phyloP scores from a whole-genome alignment of 192 early-diverging fungal species.

The Backusella australiensis region DNA sequence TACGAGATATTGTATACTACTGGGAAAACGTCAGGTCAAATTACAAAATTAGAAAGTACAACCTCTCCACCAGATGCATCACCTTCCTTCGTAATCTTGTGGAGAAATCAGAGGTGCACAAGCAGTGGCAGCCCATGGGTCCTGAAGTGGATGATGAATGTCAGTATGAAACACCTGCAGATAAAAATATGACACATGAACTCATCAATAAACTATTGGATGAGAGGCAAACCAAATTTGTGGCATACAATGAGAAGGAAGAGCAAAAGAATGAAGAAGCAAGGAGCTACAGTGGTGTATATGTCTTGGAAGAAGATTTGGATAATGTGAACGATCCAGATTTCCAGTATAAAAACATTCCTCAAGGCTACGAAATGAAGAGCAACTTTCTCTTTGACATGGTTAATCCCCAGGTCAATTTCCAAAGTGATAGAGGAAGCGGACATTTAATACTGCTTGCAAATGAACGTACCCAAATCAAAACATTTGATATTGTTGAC shows the following conservation, averaged over 20 bases:
- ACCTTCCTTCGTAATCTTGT: conserved; percentile 67
- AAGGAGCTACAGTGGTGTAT: neutral
- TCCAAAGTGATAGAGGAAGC: conserved; percentile 49
- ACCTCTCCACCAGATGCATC: conserved; percentile 73
- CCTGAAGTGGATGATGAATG: neutral
- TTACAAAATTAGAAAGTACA: conserved; percentile 66
- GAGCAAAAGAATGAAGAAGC: conserved; percentile 13
- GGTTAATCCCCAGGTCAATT: conserved; percentile 69
- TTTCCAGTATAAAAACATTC: conserved; percentile 49
- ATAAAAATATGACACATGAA: conserved; percentile 31
- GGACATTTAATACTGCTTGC: conserved; percentile 50
- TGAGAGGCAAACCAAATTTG: conserved; percentile 38
- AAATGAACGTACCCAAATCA: conserved; percentile 57
- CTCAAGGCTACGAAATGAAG: conserved; percentile 47
- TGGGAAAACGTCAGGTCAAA: conserved; percentile 66
- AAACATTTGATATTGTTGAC: conserved; percentile 53
- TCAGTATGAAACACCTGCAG: neutral
- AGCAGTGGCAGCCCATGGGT: neutral
- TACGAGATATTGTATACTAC: conserved; percentile 76
- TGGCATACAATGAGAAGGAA: conserved; percentile 39
- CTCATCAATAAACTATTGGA: conserved; percentile 43
- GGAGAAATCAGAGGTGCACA: neutral
- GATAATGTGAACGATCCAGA: conserved; percentile 38
- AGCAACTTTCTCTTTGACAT: conserved; percentile 56
- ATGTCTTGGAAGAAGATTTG: neutral